A percentile compares a stretch with the other conserved stretches of the same genome.
phyloP scores from a whole-genome alignment of 2,329 filamentous ascomycete genomes.

The Magnaporthales sp. region DNA sequence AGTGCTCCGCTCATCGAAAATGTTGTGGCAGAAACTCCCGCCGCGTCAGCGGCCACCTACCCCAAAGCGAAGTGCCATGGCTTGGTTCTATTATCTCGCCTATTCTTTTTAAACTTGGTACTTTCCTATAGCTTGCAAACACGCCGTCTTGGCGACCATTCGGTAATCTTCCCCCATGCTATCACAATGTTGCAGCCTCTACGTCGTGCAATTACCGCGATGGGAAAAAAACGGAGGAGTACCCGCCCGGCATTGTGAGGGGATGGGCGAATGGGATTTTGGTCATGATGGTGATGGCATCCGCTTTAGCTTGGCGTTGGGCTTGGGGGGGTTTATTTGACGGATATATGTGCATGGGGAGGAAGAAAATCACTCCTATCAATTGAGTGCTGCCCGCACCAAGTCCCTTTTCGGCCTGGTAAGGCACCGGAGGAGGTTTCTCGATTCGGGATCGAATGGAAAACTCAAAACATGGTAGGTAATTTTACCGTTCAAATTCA shows the following conservation, averaged over 20 bases:
- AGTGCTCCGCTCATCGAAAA: not conserved
- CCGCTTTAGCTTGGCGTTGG: not conserved
- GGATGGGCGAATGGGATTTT: not conserved
- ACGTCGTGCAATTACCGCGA: not conserved
- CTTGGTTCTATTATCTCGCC: not conserved
- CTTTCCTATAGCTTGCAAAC: not conserved
- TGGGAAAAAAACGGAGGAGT: not conserved
- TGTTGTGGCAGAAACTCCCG: not conserved
- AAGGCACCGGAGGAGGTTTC: not conserved
- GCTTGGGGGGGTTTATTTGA: not conserved
- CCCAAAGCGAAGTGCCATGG: not conserved
- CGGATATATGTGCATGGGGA: no score
- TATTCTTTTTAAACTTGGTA: not conserved
- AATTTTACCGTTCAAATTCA: not conserved
- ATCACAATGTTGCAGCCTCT: not conserved
- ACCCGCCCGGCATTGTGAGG: not conserved
- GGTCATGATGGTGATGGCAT: not conserved
- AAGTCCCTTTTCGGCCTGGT: not conserved
- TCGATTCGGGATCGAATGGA: not conserved
- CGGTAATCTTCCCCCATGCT: not conserved
- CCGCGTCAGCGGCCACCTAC: not conserved
- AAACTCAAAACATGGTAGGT: not conserved
- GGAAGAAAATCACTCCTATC: no score
- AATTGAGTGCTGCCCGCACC: no score
- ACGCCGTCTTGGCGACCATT: not conserved